These are phyloP conservation scores for Sarocladiaceae sp. DNA, from an alignment of 2,329 filamentous ascomycete genomes.

Conservation along the genomic window DNA sequence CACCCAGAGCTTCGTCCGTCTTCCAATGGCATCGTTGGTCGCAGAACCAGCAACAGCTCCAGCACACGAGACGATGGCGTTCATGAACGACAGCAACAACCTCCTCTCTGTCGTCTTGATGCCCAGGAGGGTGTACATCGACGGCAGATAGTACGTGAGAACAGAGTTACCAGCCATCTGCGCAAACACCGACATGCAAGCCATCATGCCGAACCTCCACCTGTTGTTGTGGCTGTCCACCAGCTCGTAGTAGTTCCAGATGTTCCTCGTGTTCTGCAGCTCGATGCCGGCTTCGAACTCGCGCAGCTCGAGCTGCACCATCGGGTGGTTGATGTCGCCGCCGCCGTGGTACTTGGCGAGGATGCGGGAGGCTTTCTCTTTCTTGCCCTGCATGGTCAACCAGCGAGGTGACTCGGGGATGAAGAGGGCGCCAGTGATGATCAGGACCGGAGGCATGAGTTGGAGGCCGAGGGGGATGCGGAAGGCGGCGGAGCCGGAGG, in stretches of 20 bases:
- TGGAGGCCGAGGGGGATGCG: constrained; percentile 2
- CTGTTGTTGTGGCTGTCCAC: not conserved
- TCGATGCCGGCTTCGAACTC: constrained; percentile 2
- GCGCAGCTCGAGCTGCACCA: constrained; percentile 4
- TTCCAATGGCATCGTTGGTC: constrained; percentile 22
- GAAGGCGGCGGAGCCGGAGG: not conserved
- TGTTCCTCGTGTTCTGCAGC: constrained; percentile 2
- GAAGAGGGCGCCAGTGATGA: constrained; percentile 9
- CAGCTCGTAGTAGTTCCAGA: constrained; percentile 3
- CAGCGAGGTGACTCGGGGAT: constrained; percentile 22
- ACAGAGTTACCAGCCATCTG: constrained; percentile 47
- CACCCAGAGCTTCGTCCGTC: constrained; percentile 41
- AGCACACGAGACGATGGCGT: constrained; percentile 37
- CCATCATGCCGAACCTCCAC: constrained; percentile 6
- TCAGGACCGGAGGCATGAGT: not conserved
- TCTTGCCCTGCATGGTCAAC: constrained; percentile 12
- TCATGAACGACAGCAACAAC: constrained; percentile 34
- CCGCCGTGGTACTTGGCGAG: constrained; percentile 8
- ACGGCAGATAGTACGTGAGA: constrained; percentile 48
- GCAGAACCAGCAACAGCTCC: constrained; percentile 29
- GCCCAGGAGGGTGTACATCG: constrained; percentile 43
- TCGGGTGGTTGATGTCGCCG: constrained; percentile 4
- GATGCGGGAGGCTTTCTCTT: constrained; percentile 2
- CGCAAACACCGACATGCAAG: constrained; percentile 3
- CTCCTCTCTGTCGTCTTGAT: constrained; percentile 47